Evolutionary conservation across 2,329 filamentous ascomycete genomes (phyloP), one percentile per base, ranked within the genome.

Genomic region (Fusarium caatingaense): DNA sequence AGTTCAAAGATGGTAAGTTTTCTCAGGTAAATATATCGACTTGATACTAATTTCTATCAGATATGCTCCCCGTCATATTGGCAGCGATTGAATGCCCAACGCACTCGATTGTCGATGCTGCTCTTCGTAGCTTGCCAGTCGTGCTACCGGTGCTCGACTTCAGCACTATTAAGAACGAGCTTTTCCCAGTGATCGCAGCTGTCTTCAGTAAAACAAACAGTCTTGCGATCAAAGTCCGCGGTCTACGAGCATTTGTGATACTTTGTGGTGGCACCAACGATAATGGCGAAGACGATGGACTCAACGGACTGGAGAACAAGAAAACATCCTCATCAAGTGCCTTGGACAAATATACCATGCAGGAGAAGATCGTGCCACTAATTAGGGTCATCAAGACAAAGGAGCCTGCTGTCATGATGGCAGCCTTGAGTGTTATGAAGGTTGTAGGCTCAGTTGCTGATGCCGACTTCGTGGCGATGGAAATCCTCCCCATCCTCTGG

Each of bases 361-460:
- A 99, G 78, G 96, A 99, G 78, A 98, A 98, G 83, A 92, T 99
- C 34, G 88, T 98, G 0, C 96, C 96, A 1, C 83, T 98, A 7
- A 86, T 99, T 65, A 94, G 93, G 76, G 94, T 86, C 3, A 98
- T 99, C 82, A 98, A 97, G 81, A 99, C 96, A 0, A 98, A 97
- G 78, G 96, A 99, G 78, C 96, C 96, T 0, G 94, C 94, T 10
- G 96, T 99, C 12, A 98, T 98, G 93, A 92, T 98, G 85, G 94
- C 95, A 8, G 92, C 94, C 1, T 84, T 98, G 34, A 91, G 91
- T 58, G 93, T 98, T 2, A 89, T 98, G 70, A 89, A 88, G 51
- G 92, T 97, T 50, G 91, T 99, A 28, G 94, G 94, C 11, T 88
- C 88, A 51, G 86, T 91, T 21, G 94, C 92, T 7, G 96, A 98